Percentiles rank a stretch among this genome's conserved stretches.
These are phyloP conservation scores for Cutaneotrichosporon curvatum DNA, from an alignment of 1,284 basidiomycete species.

Conservation along the genomic window DNA sequence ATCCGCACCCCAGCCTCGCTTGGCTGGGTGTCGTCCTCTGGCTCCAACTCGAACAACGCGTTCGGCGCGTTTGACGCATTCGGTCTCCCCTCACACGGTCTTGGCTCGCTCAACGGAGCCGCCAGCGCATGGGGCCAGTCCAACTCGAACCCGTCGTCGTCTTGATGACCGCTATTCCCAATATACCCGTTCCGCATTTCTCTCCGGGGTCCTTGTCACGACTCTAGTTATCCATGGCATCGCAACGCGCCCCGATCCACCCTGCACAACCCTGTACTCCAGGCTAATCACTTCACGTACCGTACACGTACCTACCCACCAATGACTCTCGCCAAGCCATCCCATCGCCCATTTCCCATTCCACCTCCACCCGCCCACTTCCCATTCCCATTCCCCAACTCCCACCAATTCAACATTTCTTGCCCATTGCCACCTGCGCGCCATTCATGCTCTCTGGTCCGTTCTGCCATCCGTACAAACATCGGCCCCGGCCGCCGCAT, in stretches of 20 bases:
- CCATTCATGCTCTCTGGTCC: no score
- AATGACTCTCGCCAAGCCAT: no score
- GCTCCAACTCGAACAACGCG: slow-evolving; percentile 7
- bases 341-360: no score
- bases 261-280: no score
- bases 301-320: no score
- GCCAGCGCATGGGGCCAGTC: slow-evolving; percentile 29
- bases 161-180: not conserved
- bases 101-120: slow-evolving; percentile 28
- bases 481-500: no score
- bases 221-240: no score
- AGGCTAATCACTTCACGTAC: no score
- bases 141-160: slow-evolving; percentile 5
- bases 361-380: no score
- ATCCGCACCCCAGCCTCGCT: slow-evolving; percentile 35
- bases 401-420: not conserved
- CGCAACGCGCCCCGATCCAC: no score
- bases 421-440: not conserved
- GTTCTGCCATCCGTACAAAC: no score
- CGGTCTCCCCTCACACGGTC: slow-evolving; percentile 13
- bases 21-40: slow-evolving; percentile 28
- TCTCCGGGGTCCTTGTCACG: no score
- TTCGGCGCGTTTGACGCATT: slow-evolving; percentile 18
- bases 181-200: slow-evolving; percentile 5
- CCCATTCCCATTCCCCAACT: not conserved